Conservation (phyloP, 345 rosid genomes). For the Citrus glauca region DNA sequence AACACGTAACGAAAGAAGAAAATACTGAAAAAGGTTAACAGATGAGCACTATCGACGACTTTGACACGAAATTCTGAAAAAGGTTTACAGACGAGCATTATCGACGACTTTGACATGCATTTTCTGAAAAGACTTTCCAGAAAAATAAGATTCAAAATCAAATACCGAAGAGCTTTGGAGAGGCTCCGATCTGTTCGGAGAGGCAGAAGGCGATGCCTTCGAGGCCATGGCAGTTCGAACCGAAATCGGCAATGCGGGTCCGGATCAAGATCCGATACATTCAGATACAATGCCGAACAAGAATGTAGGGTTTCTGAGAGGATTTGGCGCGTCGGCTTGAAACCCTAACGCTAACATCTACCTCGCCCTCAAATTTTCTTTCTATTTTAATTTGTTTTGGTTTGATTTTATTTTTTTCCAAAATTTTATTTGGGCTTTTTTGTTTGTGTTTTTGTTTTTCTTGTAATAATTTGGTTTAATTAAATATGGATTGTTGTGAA, state of each 20-base stretch:
- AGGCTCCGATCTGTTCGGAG: conserved; percentile 66
- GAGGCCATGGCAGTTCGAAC: conserved; percentile 54
- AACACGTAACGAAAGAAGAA: not conserved
- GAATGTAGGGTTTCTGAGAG: conserved; percentile 7
- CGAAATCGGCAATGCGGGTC: conserved; percentile 27
- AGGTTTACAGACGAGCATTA: not conserved
- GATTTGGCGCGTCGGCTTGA: conserved; percentile 56
- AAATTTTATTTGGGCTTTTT: not conserved
- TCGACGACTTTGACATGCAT: not conserved
- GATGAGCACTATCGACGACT: not conserved
- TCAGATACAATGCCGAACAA: conserved; percentile 25
- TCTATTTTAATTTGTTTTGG: not conserved
- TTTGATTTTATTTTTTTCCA: not conserved
- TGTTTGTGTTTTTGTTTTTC: not conserved
- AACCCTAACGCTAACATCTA: conserved; percentile 48
- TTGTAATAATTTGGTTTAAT: not conserved
- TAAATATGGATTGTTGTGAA: not conserved
- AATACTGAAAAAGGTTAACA: not conserved
- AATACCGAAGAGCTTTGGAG: conserved; percentile 34
- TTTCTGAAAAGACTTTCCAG: not conserved
- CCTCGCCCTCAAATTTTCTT: not conserved
- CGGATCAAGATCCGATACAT: conserved; percentile 46
- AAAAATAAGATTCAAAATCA: conserved; percentile 10
- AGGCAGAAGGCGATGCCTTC: conserved; percentile 49
- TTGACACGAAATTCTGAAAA: not conserved